phyloP scores from a whole-genome alignment of 441 rosid genomes.

The Bocquillonia castaneifolia region DNA sequence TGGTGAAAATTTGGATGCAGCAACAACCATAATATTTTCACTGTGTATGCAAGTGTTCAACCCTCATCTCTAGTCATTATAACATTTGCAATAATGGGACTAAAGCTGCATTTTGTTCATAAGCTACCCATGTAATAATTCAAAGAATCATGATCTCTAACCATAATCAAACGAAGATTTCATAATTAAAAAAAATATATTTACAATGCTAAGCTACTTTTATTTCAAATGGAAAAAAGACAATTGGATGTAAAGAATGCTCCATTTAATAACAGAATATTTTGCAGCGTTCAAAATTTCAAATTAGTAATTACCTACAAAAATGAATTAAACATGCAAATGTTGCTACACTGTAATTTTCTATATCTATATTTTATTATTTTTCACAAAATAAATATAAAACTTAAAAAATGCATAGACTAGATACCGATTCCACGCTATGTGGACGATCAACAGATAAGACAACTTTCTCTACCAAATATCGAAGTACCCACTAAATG shows the following conservation, averaged over 20 bases:
- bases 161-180: neutral
- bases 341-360: no score
- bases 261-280: neutral
- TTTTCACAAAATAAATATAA: no score
- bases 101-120: neutral
- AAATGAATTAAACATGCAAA: no score
- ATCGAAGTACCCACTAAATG: conserved; percentile 4
- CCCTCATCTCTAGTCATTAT: neutral
- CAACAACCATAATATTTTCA: neutral
- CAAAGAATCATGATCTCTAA: neutral
- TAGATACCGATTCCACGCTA: neutral
- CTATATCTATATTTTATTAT: no score
- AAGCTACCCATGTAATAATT: neutral
- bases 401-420: neutral
- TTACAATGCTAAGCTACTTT: neutral
- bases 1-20: neutral
- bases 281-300: neutral
- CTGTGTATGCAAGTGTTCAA: neutral
- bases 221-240: neutral
- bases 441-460: neutral
- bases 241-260: neutral
- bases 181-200: neutral
- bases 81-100: neutral
- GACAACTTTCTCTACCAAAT: neutral
- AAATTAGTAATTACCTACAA: neutral